Base-by-base conservation (phyloP, 2,329 filamentous ascomycete genomes). In the Clonostachys chloroleuca region DNA sequence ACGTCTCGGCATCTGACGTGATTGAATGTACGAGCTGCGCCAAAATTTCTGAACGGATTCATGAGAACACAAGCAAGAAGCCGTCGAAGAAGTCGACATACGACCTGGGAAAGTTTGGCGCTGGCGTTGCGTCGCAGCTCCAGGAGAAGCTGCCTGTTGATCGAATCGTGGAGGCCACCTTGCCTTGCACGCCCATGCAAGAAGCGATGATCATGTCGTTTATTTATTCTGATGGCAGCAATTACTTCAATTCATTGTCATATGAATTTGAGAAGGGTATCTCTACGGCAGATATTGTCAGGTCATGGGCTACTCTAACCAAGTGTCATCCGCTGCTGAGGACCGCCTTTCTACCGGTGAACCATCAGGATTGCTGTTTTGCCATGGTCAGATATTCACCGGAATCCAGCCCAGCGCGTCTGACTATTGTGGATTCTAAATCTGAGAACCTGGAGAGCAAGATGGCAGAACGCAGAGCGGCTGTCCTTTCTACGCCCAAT, bases 101-200 rank as follows among this genome's bases (percentile, higher is more conserved):
- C 34, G 67, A 79, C 39, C 57, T 78, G 14, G 44, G 56, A 1
- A 49, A 35, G 2, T 80, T 81, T 46, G 57, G 64, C 12, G 44
- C 46, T 0, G 51, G 61, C 5, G 56, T 73, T 3, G 52, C 50
- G 3, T 33, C 44, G 2, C 55, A 69, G 5, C 44, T 75, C 1
- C 45, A 48, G 12, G 40, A 44, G 12, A 54, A n/a, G 13, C 20
- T 59, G 5, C 49, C 54, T 5, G 18, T 44, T n/a, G 17, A 41
- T 60, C 43, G 48, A 18, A 12, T 65, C 0, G 53, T 89, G 2
- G 76, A 86, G 52, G 68, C 74, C 2, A 59, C 94, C 5, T 72
- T 87, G 1, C 92, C 92, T 0, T 95, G 89, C 60, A 95, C 91
- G 0, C 75, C 86, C 1, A 72, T 91, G 1, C 92, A 96, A 56